Evolutionary conservation across 2,329 filamentous ascomycete species (phyloP).

Genomic region (Stachybotrys echinatus): DNA sequence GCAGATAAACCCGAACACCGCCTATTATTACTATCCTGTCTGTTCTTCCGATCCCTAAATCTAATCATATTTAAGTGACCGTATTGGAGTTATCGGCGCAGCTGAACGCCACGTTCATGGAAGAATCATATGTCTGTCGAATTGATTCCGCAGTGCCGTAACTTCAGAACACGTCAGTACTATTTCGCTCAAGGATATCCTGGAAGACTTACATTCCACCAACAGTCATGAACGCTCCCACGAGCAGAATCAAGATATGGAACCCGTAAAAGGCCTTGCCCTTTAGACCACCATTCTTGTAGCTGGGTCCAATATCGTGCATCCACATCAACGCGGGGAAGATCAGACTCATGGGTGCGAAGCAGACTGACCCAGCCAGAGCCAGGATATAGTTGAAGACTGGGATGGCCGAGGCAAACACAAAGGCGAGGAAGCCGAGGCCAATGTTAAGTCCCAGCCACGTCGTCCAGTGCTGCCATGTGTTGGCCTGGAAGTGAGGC

Average conservation of each 20-base stretch:
- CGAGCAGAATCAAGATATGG: slow-evolving; percentile 14
- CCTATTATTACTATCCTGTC: no score
- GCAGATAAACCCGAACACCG: no score
- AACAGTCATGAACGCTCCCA: slow-evolving; percentile 18
- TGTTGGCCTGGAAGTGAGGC: slow-evolving; percentile 28
- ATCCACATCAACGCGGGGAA: slow-evolving; percentile 20
- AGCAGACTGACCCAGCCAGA: slow-evolving; percentile 22
- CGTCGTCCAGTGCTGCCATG: slow-evolving; percentile 25
- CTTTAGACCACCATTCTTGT: slow-evolving; percentile 8
- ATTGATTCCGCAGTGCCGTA: slow-evolving; percentile 18
- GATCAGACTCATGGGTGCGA: slow-evolving; percentile 21
- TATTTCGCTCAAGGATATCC: background rate
- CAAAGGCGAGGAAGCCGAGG: slow-evolving; percentile 12
- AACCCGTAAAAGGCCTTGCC: slow-evolving; percentile 14
- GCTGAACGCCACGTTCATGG: slow-evolving; percentile 16
- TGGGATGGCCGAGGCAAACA: slow-evolving; percentile 16
- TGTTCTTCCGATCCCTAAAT: no score
- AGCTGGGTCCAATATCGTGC: slow-evolving; percentile 12
- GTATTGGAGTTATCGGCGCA: slow-evolving; percentile 19
- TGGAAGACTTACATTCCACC: slow-evolving; percentile 18
- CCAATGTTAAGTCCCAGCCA: slow-evolving; percentile 26
- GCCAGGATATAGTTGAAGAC: slow-evolving; percentile 26
- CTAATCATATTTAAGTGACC: no score
- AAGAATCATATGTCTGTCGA: slow-evolving; percentile 14
- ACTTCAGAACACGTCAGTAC: slow-evolving; percentile 6